These are phyloP conservation scores for Paecilomyces sp. DNA, from an alignment of 2,329 filamentous ascomycete genomes.

Conservation along the genomic window DNA sequence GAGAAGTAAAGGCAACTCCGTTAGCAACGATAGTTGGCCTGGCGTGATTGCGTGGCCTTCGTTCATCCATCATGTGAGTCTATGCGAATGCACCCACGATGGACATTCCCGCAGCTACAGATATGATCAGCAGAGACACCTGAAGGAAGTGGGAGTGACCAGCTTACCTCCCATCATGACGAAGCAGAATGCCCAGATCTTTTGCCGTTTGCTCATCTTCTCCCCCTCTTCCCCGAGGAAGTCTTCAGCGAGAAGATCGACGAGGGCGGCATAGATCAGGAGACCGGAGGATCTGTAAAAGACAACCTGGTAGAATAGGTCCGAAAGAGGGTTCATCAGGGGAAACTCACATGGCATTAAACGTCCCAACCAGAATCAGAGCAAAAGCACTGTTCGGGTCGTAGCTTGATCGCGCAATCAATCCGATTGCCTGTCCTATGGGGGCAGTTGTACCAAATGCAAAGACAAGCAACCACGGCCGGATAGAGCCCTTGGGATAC, in stretches of 20 bases:
- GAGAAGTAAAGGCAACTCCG: too few species aligned
- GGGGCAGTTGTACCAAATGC: slow-evolving; percentile 39
- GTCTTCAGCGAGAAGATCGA: slow-evolving; percentile 58
- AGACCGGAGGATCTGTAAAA: slow-evolving; percentile 49
- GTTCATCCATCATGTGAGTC: background rate
- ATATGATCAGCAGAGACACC: slow-evolving; percentile 3
- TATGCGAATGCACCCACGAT: slow-evolving; percentile 42
- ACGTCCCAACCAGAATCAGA: slow-evolving; percentile 57
- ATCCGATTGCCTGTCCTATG: slow-evolving; percentile 54
- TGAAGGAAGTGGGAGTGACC: background rate
- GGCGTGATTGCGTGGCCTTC: background rate
- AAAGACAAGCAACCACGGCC: too few species aligned
- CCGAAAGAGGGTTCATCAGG: background rate
- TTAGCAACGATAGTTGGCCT: background rate
- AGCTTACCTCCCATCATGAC: slow-evolving; percentile 46
- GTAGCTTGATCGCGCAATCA: slow-evolving; percentile 50
- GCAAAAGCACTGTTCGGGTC: slow-evolving; percentile 59
- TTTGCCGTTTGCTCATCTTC: slow-evolving; percentile 47
- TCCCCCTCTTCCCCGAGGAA: slow-evolving; percentile 55
- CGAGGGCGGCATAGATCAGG: slow-evolving; percentile 55
- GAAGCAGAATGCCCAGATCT: slow-evolving; percentile 47
- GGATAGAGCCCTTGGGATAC: too few species aligned
- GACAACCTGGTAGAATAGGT: slow-evolving; percentile 9
- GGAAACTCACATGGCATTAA: slow-evolving; percentile 55
- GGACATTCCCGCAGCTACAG: slow-evolving; percentile 39